Conservation (phyloP, 495 filamentous ascomycete genomes). For the Aspergillus leporis region DNA sequence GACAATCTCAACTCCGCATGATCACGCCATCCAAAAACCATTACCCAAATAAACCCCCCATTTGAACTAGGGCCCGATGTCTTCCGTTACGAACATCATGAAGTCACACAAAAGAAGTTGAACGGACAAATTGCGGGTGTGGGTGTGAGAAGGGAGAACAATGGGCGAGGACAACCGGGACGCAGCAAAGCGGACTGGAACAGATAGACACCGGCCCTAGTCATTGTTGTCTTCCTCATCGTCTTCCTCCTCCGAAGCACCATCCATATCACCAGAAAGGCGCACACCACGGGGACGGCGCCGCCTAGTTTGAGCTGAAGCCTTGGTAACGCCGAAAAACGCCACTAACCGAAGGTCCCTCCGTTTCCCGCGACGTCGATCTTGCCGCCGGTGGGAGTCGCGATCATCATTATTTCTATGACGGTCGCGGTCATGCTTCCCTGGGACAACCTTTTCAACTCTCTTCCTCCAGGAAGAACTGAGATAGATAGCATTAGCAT, state of each 20-base stretch:
- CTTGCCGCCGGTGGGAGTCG: slow-evolving; percentile 41
- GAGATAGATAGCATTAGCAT: slow-evolving; percentile 7
- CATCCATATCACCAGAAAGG: slow-evolving; percentile 43
- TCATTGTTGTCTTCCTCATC: slow-evolving; percentile 49
- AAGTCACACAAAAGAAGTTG: slow-evolving; percentile 10
- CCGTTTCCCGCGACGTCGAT: slow-evolving; percentile 35
- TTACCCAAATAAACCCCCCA: slow-evolving; percentile 8
- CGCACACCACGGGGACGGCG: slow-evolving; percentile 23
- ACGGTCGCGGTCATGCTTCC: slow-evolving; percentile 46
- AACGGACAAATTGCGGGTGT: slow-evolving; percentile 4
- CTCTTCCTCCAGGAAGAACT: slow-evolving; percentile 92
- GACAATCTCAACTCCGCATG: slow-evolving; percentile 20
- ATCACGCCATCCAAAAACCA: slow-evolving; percentile 20
- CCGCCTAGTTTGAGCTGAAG: slow-evolving; percentile 37
- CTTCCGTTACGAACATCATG: slow-evolving; percentile 15
- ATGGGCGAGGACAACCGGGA: slow-evolving; percentile 15
- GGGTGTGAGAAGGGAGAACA: slow-evolving; percentile 8
- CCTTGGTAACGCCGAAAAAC: slow-evolving; percentile 48
- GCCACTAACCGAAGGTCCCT: slow-evolving; percentile 39
- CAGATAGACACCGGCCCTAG: slow-evolving; percentile 38
- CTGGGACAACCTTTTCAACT: slow-evolving; percentile 66
- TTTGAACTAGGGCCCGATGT: slow-evolving; percentile 6
- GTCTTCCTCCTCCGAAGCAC: slow-evolving; percentile 47
- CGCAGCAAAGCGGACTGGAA: slow-evolving; percentile 19
- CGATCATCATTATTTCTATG: slow-evolving; percentile 42